phyloP scores from a whole-genome alignment of 2,329 filamentous ascomycete species.

The Colletotrichum gigasporum region DNA sequence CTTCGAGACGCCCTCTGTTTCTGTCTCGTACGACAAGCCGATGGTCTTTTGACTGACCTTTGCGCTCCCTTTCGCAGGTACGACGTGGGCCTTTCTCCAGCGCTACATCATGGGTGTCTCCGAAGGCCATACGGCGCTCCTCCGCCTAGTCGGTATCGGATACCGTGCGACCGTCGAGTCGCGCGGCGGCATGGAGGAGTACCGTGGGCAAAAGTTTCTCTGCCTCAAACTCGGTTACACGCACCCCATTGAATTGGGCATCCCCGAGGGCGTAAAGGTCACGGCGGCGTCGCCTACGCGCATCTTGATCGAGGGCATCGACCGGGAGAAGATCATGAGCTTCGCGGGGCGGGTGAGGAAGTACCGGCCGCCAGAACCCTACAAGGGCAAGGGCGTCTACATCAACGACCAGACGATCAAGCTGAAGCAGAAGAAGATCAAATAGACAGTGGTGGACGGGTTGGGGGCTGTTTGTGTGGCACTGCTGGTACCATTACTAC shows the following conservation, averaged over 20 bases:
- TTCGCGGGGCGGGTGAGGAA: conserved; percentile 89
- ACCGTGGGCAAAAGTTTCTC: conserved; percentile 86
- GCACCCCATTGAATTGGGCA: conserved; percentile 89
- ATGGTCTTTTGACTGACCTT: conserved; percentile 37
- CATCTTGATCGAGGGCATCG: conserved; percentile 86
- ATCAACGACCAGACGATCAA: conserved; percentile 98
- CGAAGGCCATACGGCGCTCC: conserved; percentile 93
- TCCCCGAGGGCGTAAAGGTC: conserved; percentile 85
- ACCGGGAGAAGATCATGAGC: conserved; percentile 87
- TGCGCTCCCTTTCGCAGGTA: conserved; percentile 65
- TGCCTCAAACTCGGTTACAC: conserved; percentile 96
- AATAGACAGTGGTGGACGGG: conserved; percentile 60
- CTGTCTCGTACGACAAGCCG: no score
- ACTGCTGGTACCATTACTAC: background rate
- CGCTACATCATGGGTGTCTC: conserved; percentile 94
- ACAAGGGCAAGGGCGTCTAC: conserved; percentile 99
- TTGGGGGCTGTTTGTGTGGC: background rate
- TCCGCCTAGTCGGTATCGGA: conserved; percentile 93
- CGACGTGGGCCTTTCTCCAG: conserved; percentile 86
- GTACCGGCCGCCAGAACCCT: conserved; percentile 94
- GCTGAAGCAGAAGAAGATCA: conserved; percentile 98
- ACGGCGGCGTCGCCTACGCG: conserved; percentile 91
- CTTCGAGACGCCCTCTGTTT: no score
- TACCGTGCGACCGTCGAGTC: conserved; percentile 90
- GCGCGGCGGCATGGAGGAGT: conserved; percentile 77